Evolutionary conservation across 148 eudicot genomes (phyloP).

Genomic region (Mesembryanthemum crystallinum): DNA sequence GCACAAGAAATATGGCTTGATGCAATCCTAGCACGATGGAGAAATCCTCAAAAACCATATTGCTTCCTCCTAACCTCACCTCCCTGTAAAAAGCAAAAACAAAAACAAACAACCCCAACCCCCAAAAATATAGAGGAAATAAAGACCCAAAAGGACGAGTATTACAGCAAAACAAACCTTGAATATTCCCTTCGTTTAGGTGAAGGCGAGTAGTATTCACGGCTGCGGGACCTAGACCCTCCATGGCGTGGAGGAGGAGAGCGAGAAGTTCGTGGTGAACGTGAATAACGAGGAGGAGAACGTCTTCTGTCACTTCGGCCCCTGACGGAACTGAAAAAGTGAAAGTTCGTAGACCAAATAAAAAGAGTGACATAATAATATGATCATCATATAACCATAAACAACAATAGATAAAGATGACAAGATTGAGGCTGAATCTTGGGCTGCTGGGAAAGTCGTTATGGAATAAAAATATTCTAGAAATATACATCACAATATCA

Average conservation of each 20-base stretch:
- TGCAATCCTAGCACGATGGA: background rate
- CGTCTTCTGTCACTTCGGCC: constrained; percentile 66
- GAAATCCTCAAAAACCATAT: background rate
- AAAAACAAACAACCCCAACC: background rate
- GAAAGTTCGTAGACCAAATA: constrained; percentile 1
- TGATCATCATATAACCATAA: background rate
- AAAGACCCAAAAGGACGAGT: background rate
- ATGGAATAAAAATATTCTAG: background rate
- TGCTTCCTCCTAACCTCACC: no score
- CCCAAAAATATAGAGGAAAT: background rate
- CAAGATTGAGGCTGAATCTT: background rate
- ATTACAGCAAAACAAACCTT: constrained; percentile 14
- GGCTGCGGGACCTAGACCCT: constrained; percentile 65
- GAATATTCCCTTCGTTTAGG: constrained; percentile 62
- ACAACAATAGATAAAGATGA: background rate
- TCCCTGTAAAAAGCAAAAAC: no score
- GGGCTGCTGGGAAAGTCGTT: background rate
- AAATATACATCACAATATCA: no score
- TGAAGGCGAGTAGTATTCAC: constrained; percentile 57
- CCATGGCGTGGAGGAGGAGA: constrained; percentile 73
- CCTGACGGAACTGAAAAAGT: constrained; percentile 22
- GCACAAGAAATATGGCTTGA: background rate
- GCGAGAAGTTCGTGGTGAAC: constrained; percentile 54
- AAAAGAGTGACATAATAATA: background rate
- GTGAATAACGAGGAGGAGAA: constrained; percentile 72